A percentile compares a stretch with the other conserved stretches of the same genome.
Conservation (phyloP, 805 yeast genomes). For the Peterozyma xylosa region DNA sequence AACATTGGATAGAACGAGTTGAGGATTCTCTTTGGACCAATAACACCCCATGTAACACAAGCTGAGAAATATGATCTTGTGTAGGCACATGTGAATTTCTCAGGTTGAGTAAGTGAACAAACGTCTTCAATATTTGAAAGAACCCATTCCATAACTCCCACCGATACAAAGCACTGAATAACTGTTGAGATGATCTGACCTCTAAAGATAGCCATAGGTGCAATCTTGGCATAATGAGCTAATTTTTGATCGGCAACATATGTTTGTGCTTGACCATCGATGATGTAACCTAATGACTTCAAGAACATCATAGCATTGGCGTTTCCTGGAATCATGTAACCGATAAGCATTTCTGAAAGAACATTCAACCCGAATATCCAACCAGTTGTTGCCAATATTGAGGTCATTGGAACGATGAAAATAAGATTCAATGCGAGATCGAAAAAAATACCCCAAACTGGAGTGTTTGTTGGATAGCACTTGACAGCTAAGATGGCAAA, state of each 20-base stretch:
- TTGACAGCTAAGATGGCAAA: conserved; percentile 29
- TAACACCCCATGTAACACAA: conserved; percentile 18
- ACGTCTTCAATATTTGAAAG: conserved; percentile 23
- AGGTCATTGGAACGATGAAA: conserved; percentile 44
- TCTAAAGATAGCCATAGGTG: conserved; percentile 53
- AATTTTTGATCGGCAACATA: conserved; percentile 49
- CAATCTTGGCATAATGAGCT: conserved; percentile 52
- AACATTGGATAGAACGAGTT: conserved; percentile 52
- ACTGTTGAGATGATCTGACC: conserved; percentile 28
- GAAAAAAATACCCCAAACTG: conserved; percentile 54
- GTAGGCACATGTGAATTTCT: conserved; percentile 32
- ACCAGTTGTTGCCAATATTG: conserved; percentile 41
- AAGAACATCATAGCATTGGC: conserved; percentile 45
- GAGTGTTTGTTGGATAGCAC: conserved; percentile 41
- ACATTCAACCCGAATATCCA: conserved; percentile 40
- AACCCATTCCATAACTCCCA: conserved; percentile 27
- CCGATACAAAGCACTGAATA: conserved; percentile 20
- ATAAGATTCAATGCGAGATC: conserved; percentile 41
- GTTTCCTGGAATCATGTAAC: conserved; percentile 49
- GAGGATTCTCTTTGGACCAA: conserved; percentile 10
- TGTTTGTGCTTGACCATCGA: conserved; percentile 57
- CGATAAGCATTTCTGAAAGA: conserved; percentile 47
- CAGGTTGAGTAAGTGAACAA: conserved; percentile 26
- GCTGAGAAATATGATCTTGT: conserved; percentile 40
- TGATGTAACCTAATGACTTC: conserved; percentile 48